Evolutionary conservation across 169 alveolate genomes (phyloP).

Genomic region (Theileria sp.): DNA sequence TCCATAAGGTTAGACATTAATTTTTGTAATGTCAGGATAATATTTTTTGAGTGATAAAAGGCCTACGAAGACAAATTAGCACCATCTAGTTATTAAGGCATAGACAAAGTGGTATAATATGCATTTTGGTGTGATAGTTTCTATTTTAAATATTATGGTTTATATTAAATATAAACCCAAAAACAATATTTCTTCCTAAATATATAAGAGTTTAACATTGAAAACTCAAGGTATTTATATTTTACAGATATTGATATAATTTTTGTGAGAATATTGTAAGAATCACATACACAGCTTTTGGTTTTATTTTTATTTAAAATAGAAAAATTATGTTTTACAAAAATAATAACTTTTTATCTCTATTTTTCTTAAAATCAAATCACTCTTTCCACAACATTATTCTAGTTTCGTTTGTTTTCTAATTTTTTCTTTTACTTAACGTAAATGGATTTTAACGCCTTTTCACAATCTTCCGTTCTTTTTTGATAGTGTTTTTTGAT

Average conservation of each 20-base stretch:
- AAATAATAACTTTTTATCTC: background rate
- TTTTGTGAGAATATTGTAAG: background rate
- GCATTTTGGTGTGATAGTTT: slow-evolving; percentile 13
- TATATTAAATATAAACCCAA: slow-evolving; percentile 1
- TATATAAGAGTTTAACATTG: background rate
- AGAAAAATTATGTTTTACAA: slow-evolving; percentile 6
- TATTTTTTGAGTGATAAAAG: background rate
- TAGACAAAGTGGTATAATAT: background rate
- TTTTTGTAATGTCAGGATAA: background rate
- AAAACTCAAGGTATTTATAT: background rate
- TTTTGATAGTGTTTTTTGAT: slow-evolving; percentile 39
- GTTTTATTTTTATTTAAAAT: background rate
- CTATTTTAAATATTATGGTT: background rate
- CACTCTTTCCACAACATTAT: background rate
- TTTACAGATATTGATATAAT: background rate
- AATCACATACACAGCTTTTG: slow-evolving; percentile 1
- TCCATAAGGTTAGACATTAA: slow-evolving; percentile 1
- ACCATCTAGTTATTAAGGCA: background rate
- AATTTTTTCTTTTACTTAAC: background rate
- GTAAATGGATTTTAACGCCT: slow-evolving; percentile 28
- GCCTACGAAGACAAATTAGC: background rate
- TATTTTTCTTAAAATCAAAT: background rate
- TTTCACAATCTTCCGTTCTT: slow-evolving; percentile 39
- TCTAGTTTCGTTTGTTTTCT: background rate
- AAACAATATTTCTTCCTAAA: background rate